Conservation (phyloP, 2,329 filamentous ascomycete genomes). For the Claviceps purpurea region DNA sequence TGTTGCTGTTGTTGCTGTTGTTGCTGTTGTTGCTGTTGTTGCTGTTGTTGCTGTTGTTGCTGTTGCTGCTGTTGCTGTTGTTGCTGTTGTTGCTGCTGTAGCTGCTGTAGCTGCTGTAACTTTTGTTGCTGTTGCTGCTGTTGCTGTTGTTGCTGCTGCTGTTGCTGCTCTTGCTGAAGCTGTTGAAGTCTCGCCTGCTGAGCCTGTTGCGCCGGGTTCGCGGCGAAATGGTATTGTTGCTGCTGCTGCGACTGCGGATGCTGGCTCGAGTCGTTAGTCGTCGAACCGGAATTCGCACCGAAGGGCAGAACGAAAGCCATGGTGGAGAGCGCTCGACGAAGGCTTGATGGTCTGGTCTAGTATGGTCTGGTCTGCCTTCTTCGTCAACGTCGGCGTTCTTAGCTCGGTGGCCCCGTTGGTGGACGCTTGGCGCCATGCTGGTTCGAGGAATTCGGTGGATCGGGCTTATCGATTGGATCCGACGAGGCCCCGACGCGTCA, state of each 20-base stretch:
- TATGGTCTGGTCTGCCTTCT: background rate
- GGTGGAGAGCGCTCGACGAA: conserved; percentile 1
- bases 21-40: conserved; percentile 6
- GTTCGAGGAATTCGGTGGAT: background rate
- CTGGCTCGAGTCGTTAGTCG: conserved; percentile 1
- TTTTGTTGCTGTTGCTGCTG: conserved; percentile 3
- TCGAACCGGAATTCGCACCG: background rate
- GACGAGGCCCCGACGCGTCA: no score
- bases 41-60: conserved; percentile 3
- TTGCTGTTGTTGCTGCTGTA: background rate
- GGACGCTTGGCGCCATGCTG: background rate
- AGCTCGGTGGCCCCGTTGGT: background rate
- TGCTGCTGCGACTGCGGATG: conserved; percentile 2
- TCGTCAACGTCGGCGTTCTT: background rate
- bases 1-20: conserved; percentile 6
- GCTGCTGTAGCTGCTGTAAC: conserved; percentile 5
- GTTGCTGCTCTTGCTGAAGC: conserved; percentile 6
- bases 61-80: background rate
- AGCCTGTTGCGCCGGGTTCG: conserved; percentile 1
- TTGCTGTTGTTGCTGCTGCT: conserved; percentile 6
- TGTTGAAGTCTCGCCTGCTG: background rate
- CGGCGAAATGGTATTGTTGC: background rate
- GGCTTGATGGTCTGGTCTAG: background rate
- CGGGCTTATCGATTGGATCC: background rate
- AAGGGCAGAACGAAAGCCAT: conserved; percentile 5